These are phyloP conservation scores for Gossypium raimondii DNA, from an alignment of 345 rosid species.

Conservation along the genomic window DNA sequence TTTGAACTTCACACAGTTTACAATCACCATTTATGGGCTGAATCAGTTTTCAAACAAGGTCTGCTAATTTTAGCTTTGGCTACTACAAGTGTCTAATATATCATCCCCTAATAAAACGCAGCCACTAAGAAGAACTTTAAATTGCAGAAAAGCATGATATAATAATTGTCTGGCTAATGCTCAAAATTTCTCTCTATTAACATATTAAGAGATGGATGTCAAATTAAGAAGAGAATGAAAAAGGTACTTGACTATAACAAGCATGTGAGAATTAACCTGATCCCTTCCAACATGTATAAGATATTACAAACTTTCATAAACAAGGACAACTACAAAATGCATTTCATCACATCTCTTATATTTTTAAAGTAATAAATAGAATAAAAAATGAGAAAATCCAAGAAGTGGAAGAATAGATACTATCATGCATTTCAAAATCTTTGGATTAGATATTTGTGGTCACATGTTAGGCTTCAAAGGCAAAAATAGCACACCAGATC, in stretches of 20 bases:
- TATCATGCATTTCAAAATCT: neutral
- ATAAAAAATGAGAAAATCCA: no score
- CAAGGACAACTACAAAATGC: no score
- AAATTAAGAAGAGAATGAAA: neutral
- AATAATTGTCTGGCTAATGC: neutral
- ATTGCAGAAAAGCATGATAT: neutral
- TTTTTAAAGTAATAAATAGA: no score
- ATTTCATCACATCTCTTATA: no score
- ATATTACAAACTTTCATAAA: no score
- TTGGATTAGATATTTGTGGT: neutral
- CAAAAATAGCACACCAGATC: constrained; percentile 7
- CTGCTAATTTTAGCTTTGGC: neutral
- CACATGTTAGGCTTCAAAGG: constrained; percentile 10
- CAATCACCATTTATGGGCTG: neutral
- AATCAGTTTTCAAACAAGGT: no score
- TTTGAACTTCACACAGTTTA: neutral
- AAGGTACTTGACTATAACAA: neutral
- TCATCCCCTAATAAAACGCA: neutral
- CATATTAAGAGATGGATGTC: neutral
- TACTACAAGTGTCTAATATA: neutral
- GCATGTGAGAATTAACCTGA: neutral
- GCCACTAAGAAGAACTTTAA: constrained; percentile 12
- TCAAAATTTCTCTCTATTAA: neutral
- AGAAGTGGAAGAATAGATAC: no score
- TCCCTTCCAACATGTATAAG: no score